Conservation (phyloP, 352 stramenopile genomes). For the Phytopythium aichiense region DNA sequence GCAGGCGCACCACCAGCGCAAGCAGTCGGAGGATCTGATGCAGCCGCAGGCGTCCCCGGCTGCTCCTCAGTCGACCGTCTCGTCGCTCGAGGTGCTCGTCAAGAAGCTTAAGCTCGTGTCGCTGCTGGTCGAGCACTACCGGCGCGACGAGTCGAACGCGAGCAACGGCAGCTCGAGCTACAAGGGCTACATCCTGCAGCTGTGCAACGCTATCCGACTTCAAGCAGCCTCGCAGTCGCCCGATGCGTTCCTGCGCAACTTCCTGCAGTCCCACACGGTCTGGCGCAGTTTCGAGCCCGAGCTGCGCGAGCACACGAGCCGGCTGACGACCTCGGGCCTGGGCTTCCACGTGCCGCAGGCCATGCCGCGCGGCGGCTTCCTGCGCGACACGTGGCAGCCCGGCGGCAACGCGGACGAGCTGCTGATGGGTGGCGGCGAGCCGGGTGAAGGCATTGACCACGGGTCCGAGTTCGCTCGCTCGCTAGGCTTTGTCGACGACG, state of each 20-base stretch:
- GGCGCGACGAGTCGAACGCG: slow-evolving; percentile 41
- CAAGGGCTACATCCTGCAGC: slow-evolving; percentile 85
- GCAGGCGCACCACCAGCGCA: slow-evolving; percentile 21
- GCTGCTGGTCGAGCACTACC: slow-evolving; percentile 79
- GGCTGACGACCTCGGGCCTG: slow-evolving; percentile 55
- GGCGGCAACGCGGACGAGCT: slow-evolving; percentile 41
- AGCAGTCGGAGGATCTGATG: slow-evolving; percentile 5
- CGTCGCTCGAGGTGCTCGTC: slow-evolving; percentile 72
- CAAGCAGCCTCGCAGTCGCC: slow-evolving; percentile 86
- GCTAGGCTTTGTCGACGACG: slow-evolving; percentile 81
- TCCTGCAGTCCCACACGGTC: slow-evolving; percentile 85
- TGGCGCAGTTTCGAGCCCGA: slow-evolving; percentile 77
- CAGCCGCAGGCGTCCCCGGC: background rate
- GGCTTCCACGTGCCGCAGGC: slow-evolving; percentile 74
- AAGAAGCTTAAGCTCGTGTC: slow-evolving; percentile 89
- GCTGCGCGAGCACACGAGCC: slow-evolving; percentile 48
- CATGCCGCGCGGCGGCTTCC: slow-evolving; percentile 43
- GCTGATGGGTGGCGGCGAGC: slow-evolving; percentile 43
- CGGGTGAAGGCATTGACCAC: slow-evolving; percentile 66
- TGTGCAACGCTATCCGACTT: slow-evolving; percentile 86
- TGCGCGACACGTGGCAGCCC: slow-evolving; percentile 65
- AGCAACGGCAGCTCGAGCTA: slow-evolving; percentile 78
- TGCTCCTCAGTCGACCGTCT: background rate
- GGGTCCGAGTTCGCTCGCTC: slow-evolving; percentile 77
- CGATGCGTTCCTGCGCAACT: slow-evolving; percentile 86